Evolutionary conservation across 345 rosid genomes (phyloP), one percentile per base, ranked within the genome.

Genomic region (Conringia planisiliqua): DNA sequence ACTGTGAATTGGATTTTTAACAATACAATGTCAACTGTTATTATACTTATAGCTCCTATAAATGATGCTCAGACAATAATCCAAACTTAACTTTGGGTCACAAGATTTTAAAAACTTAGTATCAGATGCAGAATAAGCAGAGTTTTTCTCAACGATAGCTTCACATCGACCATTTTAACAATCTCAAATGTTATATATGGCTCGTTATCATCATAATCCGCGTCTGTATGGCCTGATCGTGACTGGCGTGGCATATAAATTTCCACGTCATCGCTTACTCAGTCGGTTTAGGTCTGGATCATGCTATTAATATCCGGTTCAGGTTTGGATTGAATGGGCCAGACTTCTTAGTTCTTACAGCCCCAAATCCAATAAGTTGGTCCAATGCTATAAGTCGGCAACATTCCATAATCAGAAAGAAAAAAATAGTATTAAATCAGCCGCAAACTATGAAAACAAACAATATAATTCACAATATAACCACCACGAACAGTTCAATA

Each of bases 331-430:
- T 22, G n/a, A 9, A 52, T 63, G 63, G 70, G 63, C 70, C 62
- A 52, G 13, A 72, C 11, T n/a, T n/a, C n/a, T n/a, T n/a, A 22
- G 1, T 24, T 39, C 17, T 63, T 11, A 63, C 1, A n/a, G 44
- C 39, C 62, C 22, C 39, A 30, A 29, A 55, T 55, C 22, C 20
- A 24, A n/a, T 56, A 3, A 29, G 18, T 56, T n/a, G 62, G 24
- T 17, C 55, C n/a, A 40, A 9, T 62, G 33, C 51, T 14, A 30
- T 27, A 11, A 48, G 78, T 73, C 59, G 71, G 78, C 66, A 73
- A 56, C 64, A 22, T 64, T 22, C 12, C 26, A 14, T 54, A 22
- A 32, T 55, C 20, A 20, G 18, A 30, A 69, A 18, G 2, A 64
- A 30, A 55, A n/a, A 42, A 56, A 14, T 14, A 29, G 39, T 55